These are phyloP conservation scores for Trichoderma citrinoviride DNA, from an alignment of 2,329 filamentous ascomycete genomes.

Conservation along the genomic window DNA sequence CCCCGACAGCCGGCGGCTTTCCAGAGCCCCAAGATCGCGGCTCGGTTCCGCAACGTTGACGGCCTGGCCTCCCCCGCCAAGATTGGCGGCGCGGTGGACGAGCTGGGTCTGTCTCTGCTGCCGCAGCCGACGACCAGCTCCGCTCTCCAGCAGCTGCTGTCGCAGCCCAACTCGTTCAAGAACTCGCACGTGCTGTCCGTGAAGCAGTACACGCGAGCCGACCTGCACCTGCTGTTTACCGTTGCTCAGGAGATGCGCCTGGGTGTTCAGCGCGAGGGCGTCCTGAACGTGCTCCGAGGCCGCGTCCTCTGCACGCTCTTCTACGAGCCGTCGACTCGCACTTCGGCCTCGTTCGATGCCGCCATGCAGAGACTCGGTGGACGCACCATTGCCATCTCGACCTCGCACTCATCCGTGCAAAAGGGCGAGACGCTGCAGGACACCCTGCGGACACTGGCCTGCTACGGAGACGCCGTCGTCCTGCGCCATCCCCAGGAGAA, in stretches of 20 bases:
- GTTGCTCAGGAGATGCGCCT: slow-evolving; percentile 97
- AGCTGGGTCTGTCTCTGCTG: slow-evolving; percentile 47
- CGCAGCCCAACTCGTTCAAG: slow-evolving; percentile 78
- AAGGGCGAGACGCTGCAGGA: slow-evolving; percentile 95
- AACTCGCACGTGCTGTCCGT: slow-evolving; percentile 88
- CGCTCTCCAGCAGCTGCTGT: slow-evolving; percentile 68
- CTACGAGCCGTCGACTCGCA: slow-evolving; percentile 95
- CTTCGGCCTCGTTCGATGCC: slow-evolving; percentile 92
- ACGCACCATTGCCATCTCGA: slow-evolving; percentile 76
- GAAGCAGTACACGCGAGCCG: slow-evolving; percentile 80
- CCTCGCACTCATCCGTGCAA: slow-evolving; percentile 80
- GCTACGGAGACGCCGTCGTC: slow-evolving; percentile 94
- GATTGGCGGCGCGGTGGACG: slow-evolving; percentile 38
- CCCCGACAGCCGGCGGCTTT: slow-evolving; percentile 31
- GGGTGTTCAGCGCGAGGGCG: slow-evolving; percentile 87
- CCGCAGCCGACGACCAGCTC: slow-evolving; percentile 54
- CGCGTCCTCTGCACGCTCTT: slow-evolving; percentile 89
- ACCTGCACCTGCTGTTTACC: slow-evolving; percentile 91
- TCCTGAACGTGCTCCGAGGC: slow-evolving; percentile 81
- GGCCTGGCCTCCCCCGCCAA: slow-evolving; percentile 27
- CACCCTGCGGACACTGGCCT: slow-evolving; percentile 87
- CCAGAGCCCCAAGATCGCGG: slow-evolving; percentile 32
- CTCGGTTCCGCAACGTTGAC: slow-evolving; percentile 34
- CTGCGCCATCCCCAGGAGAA: slow-evolving; percentile 84
- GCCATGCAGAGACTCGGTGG: slow-evolving; percentile 98